Base-by-base conservation (phyloP, 495 filamentous ascomycete genomes). In the Neurospora terricola region DNA sequence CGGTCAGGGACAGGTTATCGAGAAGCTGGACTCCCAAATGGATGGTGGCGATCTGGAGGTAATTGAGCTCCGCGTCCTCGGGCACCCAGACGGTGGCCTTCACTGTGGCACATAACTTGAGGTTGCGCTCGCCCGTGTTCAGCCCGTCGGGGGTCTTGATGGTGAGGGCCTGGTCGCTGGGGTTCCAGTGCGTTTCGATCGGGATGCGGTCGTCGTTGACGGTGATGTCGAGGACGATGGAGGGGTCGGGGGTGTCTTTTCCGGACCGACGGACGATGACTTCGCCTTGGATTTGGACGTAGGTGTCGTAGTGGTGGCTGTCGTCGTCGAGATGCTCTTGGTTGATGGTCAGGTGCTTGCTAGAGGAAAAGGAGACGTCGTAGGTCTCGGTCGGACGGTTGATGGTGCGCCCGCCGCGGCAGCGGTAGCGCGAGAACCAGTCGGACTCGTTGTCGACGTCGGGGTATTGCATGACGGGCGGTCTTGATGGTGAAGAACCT, bases 51-150 rank as follows among this genome's bases (percentile, higher is more conserved):
- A 84, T 38, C 10, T n/a, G 14, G 16, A 86, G 74, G 2, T 11
- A 68, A 4, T 76, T 70, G 6, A 86, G 78, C 21, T 68, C 69
- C 2, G 75, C 78, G 62, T 74, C 72, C 30, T 76, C 73, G 48
- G 85, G 84, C 0, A 85, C 81, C 82, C 83, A 85, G 48, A 82
- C 75, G 11, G 83, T 86, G 16, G 77, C 75, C 14, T 76, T 76
- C 66, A 86, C 73, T 38, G 78, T 80, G 12, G 85, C 73, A 71
- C 85, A 86, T 10, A 83, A 82, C 70, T 73, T 38, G 21, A 72
- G 68, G 16, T 69, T 70, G 36, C 72, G 69, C 16, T 75, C 71
- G 36, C 59, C 18, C 76, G 80, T 73, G 14, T 79, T 73, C 74
- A 80, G 71, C n/a, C 66, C 72, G 30, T 76, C 74, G 0, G 83